phyloP scores from a whole-genome alignment of 257 asterid species.

The Marsdenia floribunda region DNA sequence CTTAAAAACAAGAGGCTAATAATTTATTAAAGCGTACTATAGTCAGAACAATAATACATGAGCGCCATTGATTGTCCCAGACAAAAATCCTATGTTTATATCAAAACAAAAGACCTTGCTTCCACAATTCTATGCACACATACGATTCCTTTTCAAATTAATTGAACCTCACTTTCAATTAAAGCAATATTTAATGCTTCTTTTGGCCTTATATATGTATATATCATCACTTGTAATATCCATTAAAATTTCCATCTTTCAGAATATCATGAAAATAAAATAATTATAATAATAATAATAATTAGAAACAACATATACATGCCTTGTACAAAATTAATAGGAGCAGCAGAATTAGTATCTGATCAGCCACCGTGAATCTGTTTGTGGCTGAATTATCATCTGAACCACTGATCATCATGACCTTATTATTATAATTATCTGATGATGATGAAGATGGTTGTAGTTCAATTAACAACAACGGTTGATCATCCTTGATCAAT shows the following conservation, averaged over 20 bases:
- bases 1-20: too few relatives aligned
- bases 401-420: neutral
- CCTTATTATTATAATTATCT: neutral
- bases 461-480: conserved; percentile 40
- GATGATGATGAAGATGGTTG: conserved; percentile 32
- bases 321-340: conserved; percentile 19
- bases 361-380: conserved; percentile 33
- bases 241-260: too few relatives aligned
- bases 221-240: too few relatives aligned
- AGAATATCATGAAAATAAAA: conserved; percentile 19
- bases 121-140: too few relatives aligned
- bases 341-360: conserved; percentile 31
- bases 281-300: too few relatives aligned
- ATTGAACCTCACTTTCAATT: neutral
- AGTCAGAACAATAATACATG: too few relatives aligned
- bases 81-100: too few relatives aligned
- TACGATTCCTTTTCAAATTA: too few relatives aligned
- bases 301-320: neutral
- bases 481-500: neutral
- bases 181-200: neutral
- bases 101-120: too few relatives aligned
- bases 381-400: conserved; percentile 12
- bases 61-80: too few relatives aligned
- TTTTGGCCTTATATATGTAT: neutral
- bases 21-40: too few relatives aligned